phyloP scores from a whole-genome alignment of 139 green algal species.

The Medakamo hakoo region DNA sequence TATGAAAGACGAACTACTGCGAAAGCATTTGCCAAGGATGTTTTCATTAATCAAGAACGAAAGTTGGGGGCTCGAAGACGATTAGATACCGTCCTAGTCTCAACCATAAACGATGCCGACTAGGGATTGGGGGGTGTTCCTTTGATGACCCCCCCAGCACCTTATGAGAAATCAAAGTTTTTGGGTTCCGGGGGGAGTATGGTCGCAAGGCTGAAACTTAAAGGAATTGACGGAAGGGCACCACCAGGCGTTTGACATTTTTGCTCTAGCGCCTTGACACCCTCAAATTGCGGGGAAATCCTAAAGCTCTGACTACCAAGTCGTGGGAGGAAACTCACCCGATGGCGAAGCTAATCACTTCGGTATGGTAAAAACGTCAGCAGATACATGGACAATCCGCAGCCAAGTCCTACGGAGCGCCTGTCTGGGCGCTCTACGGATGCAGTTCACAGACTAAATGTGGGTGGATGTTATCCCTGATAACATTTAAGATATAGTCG shows the following conservation, averaged over 20 bases:
- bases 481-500: neutral
- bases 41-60: conserved; percentile 99
- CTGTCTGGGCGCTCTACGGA: neutral
- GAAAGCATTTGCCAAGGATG: conserved; percentile 99
- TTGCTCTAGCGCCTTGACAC: neutral
- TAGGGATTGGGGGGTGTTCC: conserved; percentile 91
- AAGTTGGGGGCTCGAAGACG: conserved; percentile 99
- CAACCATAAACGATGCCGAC: conserved; percentile 99
- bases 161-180: conserved; percentile 99
- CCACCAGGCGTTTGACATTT: conserved; percentile 67
- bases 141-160: conserved; percentile 92
- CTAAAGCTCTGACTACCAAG: neutral
- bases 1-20: conserved; percentile 99
- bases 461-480: too few relatives aligned
- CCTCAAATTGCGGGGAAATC: neutral
- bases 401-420: neutral
- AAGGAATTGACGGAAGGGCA: conserved; percentile 94
- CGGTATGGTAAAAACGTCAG: neutral
- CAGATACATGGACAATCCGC: neutral
- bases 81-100: conserved; percentile 99
- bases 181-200: conserved; percentile 94
- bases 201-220: conserved; percentile 89
- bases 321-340: neutral
- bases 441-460: neutral
- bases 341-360: neutral